Evolutionary conservation across 1,139 yeast genomes (phyloP), one percentile per base, ranked within the genome.

Genomic region (Suhomyces panamericanus): DNA sequence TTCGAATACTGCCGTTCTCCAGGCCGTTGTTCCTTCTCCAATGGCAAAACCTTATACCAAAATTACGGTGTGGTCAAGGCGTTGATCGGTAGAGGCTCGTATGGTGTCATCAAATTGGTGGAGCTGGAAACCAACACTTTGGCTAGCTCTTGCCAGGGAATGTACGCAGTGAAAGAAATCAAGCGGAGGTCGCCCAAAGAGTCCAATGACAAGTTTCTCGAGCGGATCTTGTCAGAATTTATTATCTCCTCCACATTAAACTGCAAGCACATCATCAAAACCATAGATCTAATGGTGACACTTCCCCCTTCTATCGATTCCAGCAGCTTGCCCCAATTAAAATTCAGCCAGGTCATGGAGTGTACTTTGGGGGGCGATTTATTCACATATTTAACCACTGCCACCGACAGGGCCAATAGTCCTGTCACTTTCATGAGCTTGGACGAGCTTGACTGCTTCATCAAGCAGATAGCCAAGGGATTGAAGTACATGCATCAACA

Each of bases 51-150:
- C 1, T 57, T 66, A 6, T 59, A 49, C 30, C 85, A 85, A 46
- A 80, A 87, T 55, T 89, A 89, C 60, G 96, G 96, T 26, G 73
- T 78, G 39, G 84, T 91, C 52, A 89, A 81, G 57, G 91, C 85
- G 50, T 81, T 88, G 20, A 78, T 90, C 43, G 97, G 96, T 13
- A 78, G 81, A 45, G 96, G 96, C 20, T 81, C 96, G 0, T 90
- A 85, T 65, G 97, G 97, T 20, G 80, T 86, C 32, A 96, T 89
- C 16, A 77, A 93, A 50, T 76, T 89, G 15, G 60, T 51, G 70
- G 93, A 43, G 83, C 83, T 70, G 72, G 80, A 65, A 65, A 72
- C 59, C 12, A 32, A 67, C 38, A 63, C 67, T 17, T 87, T 82
- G 2, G n/a, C 31, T 12, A 26, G 11, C 14, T n/a, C 20, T 2